Percentiles rank a stretch among this genome's conserved stretches.
These are phyloP conservation scores for Aristolochia californica DNA, from an alignment of 164 flowering plant genomes.

Conservation along the genomic window DNA sequence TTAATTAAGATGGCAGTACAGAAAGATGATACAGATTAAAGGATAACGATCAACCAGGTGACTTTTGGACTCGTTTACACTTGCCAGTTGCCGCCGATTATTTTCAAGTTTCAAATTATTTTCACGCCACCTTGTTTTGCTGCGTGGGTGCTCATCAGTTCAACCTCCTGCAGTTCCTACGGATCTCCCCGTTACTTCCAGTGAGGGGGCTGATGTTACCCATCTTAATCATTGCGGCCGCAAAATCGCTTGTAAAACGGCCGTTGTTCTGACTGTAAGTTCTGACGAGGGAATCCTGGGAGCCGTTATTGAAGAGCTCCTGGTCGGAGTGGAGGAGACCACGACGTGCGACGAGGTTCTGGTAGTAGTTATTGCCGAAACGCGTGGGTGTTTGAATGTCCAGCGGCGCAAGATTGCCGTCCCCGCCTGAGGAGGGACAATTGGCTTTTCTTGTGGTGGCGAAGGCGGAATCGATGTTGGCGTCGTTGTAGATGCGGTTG, in stretches of 20 bases:
- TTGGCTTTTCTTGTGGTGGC: neutral
- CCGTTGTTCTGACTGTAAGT: slow-evolving; percentile 17
- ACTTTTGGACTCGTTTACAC: no score
- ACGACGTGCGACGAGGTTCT: slow-evolving; percentile 26
- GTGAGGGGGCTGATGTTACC: slow-evolving; percentile 49
- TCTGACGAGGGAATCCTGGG: slow-evolving; percentile 37
- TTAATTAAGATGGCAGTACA: no score
- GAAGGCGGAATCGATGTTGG: slow-evolving; percentile 27
- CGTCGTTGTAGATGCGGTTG: slow-evolving; percentile 52
- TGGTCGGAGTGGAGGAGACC: slow-evolving; percentile 64
- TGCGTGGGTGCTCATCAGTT: slow-evolving; percentile 25
- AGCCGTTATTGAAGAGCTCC: slow-evolving; percentile 41
- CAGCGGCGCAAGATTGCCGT: slow-evolving; percentile 48
- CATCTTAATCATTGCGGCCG: slow-evolving; percentile 51
- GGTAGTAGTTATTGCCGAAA: slow-evolving; percentile 43
- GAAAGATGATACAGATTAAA: no score
- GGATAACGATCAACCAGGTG: no score
- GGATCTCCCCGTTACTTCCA: slow-evolving; percentile 47
- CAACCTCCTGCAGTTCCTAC: slow-evolving; percentile 39
- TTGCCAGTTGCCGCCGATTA: no score
- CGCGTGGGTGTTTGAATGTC: slow-evolving; percentile 32
- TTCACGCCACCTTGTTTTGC: no score
- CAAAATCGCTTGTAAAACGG: slow-evolving; percentile 33
- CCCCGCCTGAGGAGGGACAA: slow-evolving; percentile 38
- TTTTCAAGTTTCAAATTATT: no score